These are phyloP conservation scores for Thermothelomyces thermophilus DNA, from an alignment of 2,329 filamentous ascomycete species.

Conservation along the genomic window DNA sequence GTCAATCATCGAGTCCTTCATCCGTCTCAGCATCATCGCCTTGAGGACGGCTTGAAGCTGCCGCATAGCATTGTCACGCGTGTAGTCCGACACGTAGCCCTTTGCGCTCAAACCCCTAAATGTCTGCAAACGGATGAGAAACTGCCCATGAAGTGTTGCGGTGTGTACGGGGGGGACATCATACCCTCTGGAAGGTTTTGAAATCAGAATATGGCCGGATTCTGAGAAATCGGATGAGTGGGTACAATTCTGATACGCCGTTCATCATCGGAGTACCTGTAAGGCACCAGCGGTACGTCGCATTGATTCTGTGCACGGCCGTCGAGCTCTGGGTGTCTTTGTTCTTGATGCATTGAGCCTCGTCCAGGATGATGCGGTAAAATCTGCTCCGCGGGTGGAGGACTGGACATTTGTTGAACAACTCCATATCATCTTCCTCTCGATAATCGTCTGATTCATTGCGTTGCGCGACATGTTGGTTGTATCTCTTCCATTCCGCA, in stretches of 20 bases:
- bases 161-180: constrained; percentile 21
- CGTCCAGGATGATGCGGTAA: constrained; percentile 68
- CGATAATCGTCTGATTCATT: constrained; percentile 31
- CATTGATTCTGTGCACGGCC: constrained; percentile 52
- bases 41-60: constrained; percentile 70
- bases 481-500: constrained; percentile 59
- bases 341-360: constrained; percentile 79
- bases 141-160: constrained; percentile 2
- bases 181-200: constrained; percentile 52
- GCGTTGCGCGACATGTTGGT: constrained; percentile 44
- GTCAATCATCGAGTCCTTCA: constrained; percentile 71
- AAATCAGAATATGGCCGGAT: constrained; percentile 68
- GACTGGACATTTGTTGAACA: constrained; percentile 44
- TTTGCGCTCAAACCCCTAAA: constrained; percentile 33
- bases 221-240: constrained; percentile 67
- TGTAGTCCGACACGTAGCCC: constrained; percentile 36
- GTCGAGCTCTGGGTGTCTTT: constrained; percentile 54
- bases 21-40: constrained; percentile 74
- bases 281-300: constrained; percentile 64
- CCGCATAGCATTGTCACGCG: constrained; percentile 57
- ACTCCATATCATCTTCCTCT: constrained; percentile 29
- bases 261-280: constrained; percentile 91
- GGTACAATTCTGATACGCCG: constrained; percentile 67
- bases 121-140: constrained; percentile 26
- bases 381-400: constrained; percentile 55